These are phyloP conservation scores for Stagonosporopsis chrysanthemi DNA, from an alignment of 2,329 filamentous ascomycete genomes.

Conservation along the genomic window DNA sequence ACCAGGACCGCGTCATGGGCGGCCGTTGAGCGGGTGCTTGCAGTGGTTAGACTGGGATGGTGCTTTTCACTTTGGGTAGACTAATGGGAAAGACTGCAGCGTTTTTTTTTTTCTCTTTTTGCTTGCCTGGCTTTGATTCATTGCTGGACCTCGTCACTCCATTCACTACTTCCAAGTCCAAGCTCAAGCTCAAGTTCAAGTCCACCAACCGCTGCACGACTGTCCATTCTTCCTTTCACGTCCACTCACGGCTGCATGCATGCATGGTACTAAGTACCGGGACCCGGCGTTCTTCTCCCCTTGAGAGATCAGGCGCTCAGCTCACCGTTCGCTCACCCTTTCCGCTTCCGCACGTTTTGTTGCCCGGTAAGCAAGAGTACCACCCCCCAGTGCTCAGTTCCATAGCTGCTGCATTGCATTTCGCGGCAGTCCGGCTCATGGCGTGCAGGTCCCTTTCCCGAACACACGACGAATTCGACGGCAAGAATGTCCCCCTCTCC, in stretches of 20 bases:
- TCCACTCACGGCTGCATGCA: not conserved
- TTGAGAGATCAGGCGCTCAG: no score
- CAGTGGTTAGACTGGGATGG: not conserved
- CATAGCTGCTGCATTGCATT: conserved; percentile 11
- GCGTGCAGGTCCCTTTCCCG: conserved; percentile 8
- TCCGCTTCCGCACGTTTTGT: conserved; percentile 3
- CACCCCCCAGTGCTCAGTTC: not conserved
- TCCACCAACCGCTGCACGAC: not conserved
- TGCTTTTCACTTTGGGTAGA: not conserved
- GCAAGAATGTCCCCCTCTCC: conserved; percentile 17
- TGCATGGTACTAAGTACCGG: not conserved
- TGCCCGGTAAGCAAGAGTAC: conserved; percentile 2
- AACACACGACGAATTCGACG: conserved; percentile 6
- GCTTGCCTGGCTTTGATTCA: no score
- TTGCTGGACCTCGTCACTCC: no score
- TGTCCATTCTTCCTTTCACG: conserved; percentile 2
- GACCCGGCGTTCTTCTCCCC: no score
- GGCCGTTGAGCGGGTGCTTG: not conserved
- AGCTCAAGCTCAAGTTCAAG: no score
- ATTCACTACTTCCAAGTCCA: no score
- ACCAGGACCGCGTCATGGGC: conserved; percentile 46
- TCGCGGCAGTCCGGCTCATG: conserved; percentile 11
- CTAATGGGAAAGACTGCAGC: not conserved
- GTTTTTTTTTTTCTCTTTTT: no score
- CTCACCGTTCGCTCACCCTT: no score